Percentiles rank a stretch among this genome's conserved stretches.
Conservation (phyloP, 2,329 filamentous ascomycete species). For the Fusarium oxysporum region DNA sequence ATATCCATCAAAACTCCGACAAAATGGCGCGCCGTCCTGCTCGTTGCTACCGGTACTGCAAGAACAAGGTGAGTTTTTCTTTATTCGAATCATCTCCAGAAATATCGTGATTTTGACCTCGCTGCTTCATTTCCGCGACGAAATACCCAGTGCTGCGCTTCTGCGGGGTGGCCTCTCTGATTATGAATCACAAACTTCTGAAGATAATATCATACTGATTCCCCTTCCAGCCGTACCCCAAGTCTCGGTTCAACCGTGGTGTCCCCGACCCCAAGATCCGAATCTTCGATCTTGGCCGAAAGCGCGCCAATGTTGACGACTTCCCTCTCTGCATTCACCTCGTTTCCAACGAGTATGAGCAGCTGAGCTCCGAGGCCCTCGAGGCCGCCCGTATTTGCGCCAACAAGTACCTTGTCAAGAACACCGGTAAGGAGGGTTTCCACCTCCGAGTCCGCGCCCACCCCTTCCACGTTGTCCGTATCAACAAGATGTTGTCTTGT, state of each 20-base stretch:
- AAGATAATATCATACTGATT: constrained; percentile 31
- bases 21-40: constrained; percentile 99
- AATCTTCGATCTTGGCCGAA: constrained; percentile 99
- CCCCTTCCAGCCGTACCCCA: constrained; percentile 84
- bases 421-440: constrained; percentile 78
- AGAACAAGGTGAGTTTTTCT: constrained; percentile 90
- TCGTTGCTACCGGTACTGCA: constrained; percentile 99
- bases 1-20: constrained; percentile 69
- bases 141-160: constrained; percentile 15
- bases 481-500: constrained; percentile 99
- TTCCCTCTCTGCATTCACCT: constrained; percentile 99
- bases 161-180: background rate
- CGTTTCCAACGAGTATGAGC: constrained; percentile 99
- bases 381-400: constrained; percentile 99
- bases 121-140: constrained; percentile 17
- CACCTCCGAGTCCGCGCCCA: constrained; percentile 87
- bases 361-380: constrained; percentile 99
- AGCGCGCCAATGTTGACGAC: constrained; percentile 98
- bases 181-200: constrained; percentile 5
- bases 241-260: constrained; percentile 99
- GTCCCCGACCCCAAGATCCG: constrained; percentile 86
- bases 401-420: constrained; percentile 95
- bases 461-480: constrained; percentile 99
- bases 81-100: constrained; percentile 17
- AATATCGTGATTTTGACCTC: constrained; percentile 20